Base-by-base conservation (phyloP, 164 flowering plant species). In the Stephania cephalantha region DNA sequence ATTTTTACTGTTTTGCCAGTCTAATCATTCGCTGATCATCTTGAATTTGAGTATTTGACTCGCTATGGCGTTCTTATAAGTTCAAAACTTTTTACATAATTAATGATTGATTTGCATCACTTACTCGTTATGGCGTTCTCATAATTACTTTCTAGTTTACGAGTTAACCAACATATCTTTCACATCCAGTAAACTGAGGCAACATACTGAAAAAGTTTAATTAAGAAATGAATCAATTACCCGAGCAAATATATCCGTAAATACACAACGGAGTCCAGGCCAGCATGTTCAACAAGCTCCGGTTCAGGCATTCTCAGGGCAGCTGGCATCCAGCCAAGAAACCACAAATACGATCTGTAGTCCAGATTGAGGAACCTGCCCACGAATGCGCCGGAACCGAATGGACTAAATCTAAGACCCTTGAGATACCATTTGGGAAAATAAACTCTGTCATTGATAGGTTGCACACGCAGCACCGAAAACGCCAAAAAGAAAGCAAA, bases 341-440 rank as follows among this genome's bases (percentile, higher is more conserved):
- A 76, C 44, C 55, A 73, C 30, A 80, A 15, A 46, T 80, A 80
- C 4, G 79, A 73, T 65, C 73, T 74, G 15, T 42, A 73, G 44
- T 80, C 77, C 71, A 80, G 66, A 55, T 80, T 80, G 35, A 80
- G 79, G 52, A 80, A 80, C 70, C 70, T 76, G 46, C 35, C 7
- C 44, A 70, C 77, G 67, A 79, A 44, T 52, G 81, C 73, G 29
- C 81, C 76, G 29, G 81, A 79, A 12, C 30, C 52, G 46, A 67
- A 29, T 12, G 82, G 82, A 69, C 82, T 76, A 50, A 74, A 73
- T 80, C 82, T 69, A 76, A 73, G 58, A 67, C 82, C 82, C 71
- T 74, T 80, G 9, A 80, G 72, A 73, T 80, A 80, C 82, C 82
- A 80, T 76, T 80, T 80, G 63, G 82, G 82, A 29, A 80, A 80